Conservation (phyloP, 1,139 yeast genomes). For the Scheffersomyces segobiensis region DNA sequence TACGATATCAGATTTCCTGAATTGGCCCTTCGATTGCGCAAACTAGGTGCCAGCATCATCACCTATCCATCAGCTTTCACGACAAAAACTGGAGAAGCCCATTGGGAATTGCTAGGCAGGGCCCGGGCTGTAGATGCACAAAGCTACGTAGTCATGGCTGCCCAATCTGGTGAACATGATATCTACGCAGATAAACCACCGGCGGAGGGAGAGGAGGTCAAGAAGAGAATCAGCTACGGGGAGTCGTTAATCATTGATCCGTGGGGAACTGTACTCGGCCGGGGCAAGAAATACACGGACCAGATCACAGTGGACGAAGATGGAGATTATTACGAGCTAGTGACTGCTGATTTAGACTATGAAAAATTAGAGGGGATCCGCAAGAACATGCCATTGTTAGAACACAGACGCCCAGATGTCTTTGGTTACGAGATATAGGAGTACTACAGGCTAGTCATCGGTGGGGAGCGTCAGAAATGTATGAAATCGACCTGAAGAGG, state of each 20-base stretch:
- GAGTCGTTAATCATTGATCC: constrained; percentile 86
- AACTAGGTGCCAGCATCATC: constrained; percentile 73
- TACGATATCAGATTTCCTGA: constrained; percentile 92
- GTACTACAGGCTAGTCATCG: background rate
- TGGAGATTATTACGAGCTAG: constrained; percentile 55
- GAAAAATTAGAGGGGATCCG: constrained; percentile 51
- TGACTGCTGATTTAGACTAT: constrained; percentile 70
- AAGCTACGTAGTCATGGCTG: constrained; percentile 86
- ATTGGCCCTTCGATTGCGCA: constrained; percentile 61
- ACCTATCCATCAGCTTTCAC: constrained; percentile 94
- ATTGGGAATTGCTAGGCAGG: constrained; percentile 79
- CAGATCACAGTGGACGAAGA: constrained; percentile 39
- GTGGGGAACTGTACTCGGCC: constrained; percentile 80
- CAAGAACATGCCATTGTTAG: constrained; percentile 70
- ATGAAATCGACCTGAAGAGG: background rate
- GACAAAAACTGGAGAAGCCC: constrained; percentile 84
- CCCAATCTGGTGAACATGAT: constrained; percentile 80
- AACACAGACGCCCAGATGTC: constrained; percentile 67
- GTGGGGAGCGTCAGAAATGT: background rate
- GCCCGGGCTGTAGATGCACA: constrained; percentile 90
- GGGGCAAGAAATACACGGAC: constrained; percentile 40
- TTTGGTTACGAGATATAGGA: constrained; percentile 31
- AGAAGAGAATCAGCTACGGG: constrained; percentile 67
- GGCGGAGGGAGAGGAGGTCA: constrained; percentile 35
- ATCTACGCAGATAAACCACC: constrained; percentile 26